phyloP scores from a whole-genome alignment of 2,329 filamentous ascomycete species.

The Fusarium mexicanum region DNA sequence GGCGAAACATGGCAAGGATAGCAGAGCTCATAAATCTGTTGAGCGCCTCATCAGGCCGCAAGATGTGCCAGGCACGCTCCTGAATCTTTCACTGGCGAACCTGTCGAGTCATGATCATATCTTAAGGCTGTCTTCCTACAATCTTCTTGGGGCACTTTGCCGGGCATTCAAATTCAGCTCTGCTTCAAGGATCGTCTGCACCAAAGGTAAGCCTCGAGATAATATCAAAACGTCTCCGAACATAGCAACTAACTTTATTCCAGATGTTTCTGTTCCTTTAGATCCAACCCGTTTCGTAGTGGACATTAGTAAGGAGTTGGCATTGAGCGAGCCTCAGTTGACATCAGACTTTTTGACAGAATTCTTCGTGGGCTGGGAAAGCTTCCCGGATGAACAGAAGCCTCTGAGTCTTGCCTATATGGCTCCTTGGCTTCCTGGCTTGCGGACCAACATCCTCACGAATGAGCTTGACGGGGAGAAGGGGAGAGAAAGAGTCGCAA shows the following conservation, averaged over 20 bases:
- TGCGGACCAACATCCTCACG: constrained; percentile 68
- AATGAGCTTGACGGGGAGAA: constrained; percentile 72
- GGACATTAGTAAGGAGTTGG: constrained; percentile 71
- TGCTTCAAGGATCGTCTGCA: constrained; percentile 68
- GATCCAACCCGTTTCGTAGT: constrained; percentile 73
- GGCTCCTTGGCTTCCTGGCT: constrained; percentile 72
- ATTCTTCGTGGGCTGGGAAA: constrained; percentile 78
- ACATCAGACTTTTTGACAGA: constrained; percentile 77
- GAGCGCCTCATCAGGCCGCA: constrained; percentile 74
- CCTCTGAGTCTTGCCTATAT: constrained; percentile 74
- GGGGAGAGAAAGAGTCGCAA: constrained; percentile 70
- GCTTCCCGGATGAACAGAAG: constrained; percentile 73
- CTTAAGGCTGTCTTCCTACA: constrained; percentile 72
- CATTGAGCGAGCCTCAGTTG: constrained; percentile 70
- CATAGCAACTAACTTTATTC: background rate
- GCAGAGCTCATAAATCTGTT: constrained; percentile 66
- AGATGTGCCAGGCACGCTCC: constrained; percentile 74
- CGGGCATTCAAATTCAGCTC: constrained; percentile 74
- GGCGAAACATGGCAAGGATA: constrained; percentile 71
- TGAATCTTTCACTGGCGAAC: constrained; percentile 75
- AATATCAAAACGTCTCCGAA: background rate
- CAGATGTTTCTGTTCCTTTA: constrained; percentile 70
- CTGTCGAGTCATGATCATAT: constrained; percentile 69
- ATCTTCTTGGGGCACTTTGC: constrained; percentile 72
- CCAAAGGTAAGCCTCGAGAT: constrained; percentile 60